Percentiles rank a stretch among this genome's conserved stretches.
Conservation (phyloP, 352 stramenopile genomes). For the Phytophthora cactorum region DNA sequence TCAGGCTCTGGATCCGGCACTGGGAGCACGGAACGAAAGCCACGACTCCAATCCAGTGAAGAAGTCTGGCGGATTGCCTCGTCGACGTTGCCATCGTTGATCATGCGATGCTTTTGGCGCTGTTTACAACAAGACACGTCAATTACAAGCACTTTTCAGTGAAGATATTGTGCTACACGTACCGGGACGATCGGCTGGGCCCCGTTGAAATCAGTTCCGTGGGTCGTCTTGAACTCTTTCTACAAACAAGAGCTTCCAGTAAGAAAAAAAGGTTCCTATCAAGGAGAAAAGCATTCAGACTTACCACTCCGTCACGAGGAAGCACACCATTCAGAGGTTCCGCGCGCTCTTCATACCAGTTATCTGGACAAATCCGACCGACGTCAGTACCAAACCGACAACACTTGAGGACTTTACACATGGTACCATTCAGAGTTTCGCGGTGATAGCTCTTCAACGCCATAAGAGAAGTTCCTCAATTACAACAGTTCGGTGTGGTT, state of each 20-base stretch:
- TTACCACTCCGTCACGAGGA: conserved; percentile 62
- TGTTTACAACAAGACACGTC: conserved; percentile 19
- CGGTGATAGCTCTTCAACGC: conserved; percentile 84
- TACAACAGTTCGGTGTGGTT: not conserved
- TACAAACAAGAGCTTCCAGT: conserved; percentile 19
- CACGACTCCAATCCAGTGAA: conserved; percentile 36
- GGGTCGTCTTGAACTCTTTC: conserved; percentile 76
- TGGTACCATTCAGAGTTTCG: conserved; percentile 74
- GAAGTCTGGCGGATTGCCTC: conserved; percentile 61
- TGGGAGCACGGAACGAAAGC: conserved; percentile 65
- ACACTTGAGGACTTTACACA: not conserved
- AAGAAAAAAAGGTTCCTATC: not conserved
- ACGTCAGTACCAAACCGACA: conserved; percentile 3
- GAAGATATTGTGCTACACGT: not conserved
- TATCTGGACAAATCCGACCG: conserved; percentile 46
- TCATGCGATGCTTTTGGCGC: conserved; percentile 55
- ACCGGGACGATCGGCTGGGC: conserved; percentile 42
- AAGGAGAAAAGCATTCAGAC: not conserved
- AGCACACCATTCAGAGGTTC: conserved; percentile 70
- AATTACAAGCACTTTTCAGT: not conserved
- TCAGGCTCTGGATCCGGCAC: conserved; percentile 60
- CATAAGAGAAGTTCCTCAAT: conserved; percentile 39
- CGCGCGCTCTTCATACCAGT: conserved; percentile 84
- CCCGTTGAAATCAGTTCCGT: conserved; percentile 54
- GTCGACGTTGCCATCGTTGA: conserved; percentile 65